Base-by-base conservation (phyloP, 192 early-diverging fungal genomes). In the Rhizophagus sp. region DNA sequence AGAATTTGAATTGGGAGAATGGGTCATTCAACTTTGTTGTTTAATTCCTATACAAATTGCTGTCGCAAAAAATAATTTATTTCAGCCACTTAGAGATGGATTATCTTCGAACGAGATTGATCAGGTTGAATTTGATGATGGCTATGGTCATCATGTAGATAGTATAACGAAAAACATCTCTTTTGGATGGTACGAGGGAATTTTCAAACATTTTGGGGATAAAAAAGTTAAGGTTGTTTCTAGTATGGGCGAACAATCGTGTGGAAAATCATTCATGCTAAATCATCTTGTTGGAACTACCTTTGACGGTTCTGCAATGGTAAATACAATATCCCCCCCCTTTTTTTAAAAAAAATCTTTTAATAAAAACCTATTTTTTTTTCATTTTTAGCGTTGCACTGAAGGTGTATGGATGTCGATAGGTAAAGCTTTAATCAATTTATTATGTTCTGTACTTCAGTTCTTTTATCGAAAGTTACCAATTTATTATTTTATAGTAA, bases 381-480 rank as follows among this genome's bases (percentile, higher is more conserved):
- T 41, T 70, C 19, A 75, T 24, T 17, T 47, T 63, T 36, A 80
- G 79, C 79, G 79, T 75, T 80, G 79, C 33, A 80, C 79, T 11
- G 79, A 80, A 62, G 79, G 79, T 33, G 75, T 65, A 47, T 77
- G 75, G 75, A 77, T 77, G 75, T 77, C 75, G 2, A 49, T 77
- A 47, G 75, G 75, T 77, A 65, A 57, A 19, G 39, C 1, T 24
- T 22, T 10, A 3, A 24, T 27, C 39, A 8, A 41, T 41, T 41
- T 41, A 41, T 41, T 41, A 7, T 41, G 39, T 24, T 24, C 9
- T 41, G 25, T 15, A 17, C 12, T 47, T 62, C 27, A 11, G 0
- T 27, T 12, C 61, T 9, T 33, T 19, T 9, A n/a, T 27, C 34
- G 19, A 57, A 74, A 33, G 24, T 33, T 30, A 50, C 11, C 22